Conservation (phyloP, 352 stramenopile species). For the Pythium pyrilobum region DNA sequence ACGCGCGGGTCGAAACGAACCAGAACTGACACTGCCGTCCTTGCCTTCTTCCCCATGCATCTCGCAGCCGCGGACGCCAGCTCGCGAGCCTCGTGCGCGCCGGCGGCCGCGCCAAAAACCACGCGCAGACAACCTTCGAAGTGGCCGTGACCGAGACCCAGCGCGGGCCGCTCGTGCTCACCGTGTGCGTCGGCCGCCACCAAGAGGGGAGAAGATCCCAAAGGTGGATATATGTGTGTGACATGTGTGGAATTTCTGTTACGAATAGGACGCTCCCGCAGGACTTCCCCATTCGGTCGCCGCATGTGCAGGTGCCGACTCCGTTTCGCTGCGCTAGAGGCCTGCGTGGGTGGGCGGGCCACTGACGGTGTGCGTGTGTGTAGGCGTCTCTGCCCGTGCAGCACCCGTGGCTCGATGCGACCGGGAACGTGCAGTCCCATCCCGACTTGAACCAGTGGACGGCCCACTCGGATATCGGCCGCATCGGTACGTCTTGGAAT, state of each 20-base stretch:
- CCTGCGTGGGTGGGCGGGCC: too few relatives aligned
- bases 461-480: slow-evolving; percentile 74
- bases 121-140: slow-evolving; percentile 82
- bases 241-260: slow-evolving; percentile 10
- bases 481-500: slow-evolving; percentile 34
- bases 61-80: slow-evolving; percentile 56
- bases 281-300: slow-evolving; percentile 69
- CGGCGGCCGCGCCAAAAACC: slow-evolving; percentile 76
- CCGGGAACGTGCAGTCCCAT: slow-evolving; percentile 64
- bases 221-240: too few relatives aligned
- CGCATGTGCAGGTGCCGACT: slow-evolving; percentile 43
- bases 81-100: slow-evolving; percentile 78
- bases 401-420: slow-evolving; percentile 67
- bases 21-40: not conserved
- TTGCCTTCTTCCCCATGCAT: not conserved
- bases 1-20: not conserved
- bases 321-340: too few relatives aligned
- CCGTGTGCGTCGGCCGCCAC: slow-evolving; percentile 29
- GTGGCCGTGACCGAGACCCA: slow-evolving; percentile 57
- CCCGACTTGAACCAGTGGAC: slow-evolving; percentile 77
- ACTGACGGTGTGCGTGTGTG: not conserved
- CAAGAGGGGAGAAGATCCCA: not conserved
- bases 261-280: slow-evolving; percentile 61
- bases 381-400: slow-evolving; percentile 67
- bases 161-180: slow-evolving; percentile 37